phyloP scores from a whole-genome alignment of 2,329 filamentous ascomycete genomes.

The Davidsoniella neocaledoniae region DNA sequence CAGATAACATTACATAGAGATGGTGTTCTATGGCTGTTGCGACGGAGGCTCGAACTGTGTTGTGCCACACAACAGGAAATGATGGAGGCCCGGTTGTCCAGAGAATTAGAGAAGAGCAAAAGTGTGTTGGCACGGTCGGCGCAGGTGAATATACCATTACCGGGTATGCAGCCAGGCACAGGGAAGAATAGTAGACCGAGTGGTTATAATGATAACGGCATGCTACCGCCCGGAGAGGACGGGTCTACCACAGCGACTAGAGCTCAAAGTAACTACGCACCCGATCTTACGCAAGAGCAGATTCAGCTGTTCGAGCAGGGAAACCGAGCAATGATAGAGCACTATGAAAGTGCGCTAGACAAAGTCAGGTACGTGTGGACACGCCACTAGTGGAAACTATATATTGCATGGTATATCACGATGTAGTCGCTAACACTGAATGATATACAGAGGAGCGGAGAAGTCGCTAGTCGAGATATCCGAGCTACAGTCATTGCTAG shows the following conservation, averaged over 20 bases:
- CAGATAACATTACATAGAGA: conserved; percentile 58
- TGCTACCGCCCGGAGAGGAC: conserved; percentile 13
- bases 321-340: conserved; percentile 80
- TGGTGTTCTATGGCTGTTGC: conserved; percentile 67
- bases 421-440: no score
- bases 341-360: conserved; percentile 85
- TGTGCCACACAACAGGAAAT: conserved; percentile 69
- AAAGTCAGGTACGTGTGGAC: conserved; percentile 62
- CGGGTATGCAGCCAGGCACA: conserved; percentile 13
- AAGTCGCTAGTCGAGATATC: conserved; percentile 84
- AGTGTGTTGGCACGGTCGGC: conserved; percentile 59
- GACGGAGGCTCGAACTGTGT: conserved; percentile 57
- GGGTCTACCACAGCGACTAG: conserved; percentile 15
- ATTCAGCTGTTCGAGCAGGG: conserved; percentile 85
- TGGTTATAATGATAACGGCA: neutral
- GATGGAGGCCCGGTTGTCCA: conserved; percentile 76
- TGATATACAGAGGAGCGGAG: conserved; percentile 53
- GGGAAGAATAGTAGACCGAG: neutral
- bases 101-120: conserved; percentile 79
- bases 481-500: conserved; percentile 77
- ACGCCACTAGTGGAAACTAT: neutral
- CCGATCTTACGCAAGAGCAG: conserved; percentile 64
- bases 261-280: conserved; percentile 15
- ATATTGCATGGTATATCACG: neutral
- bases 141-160: conserved; percentile 12